phyloP scores from a whole-genome alignment of 2,329 filamentous ascomycete genomes.

The Endoconidiophora polonica region DNA sequence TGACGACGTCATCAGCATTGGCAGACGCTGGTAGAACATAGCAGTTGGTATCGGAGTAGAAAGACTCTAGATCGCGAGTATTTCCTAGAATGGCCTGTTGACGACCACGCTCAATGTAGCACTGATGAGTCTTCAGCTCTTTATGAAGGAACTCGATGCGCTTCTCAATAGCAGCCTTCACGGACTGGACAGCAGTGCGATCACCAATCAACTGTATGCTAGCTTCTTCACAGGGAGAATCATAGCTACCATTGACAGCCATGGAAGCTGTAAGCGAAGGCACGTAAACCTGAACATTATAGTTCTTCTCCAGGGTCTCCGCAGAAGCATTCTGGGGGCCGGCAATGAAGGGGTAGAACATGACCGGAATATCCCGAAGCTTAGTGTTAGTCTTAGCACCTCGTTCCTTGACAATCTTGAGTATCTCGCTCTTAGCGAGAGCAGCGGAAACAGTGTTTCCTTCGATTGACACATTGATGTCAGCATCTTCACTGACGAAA shows the following conservation, averaged over 20 bases:
- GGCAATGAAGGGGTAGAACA: slow-evolving; percentile 91
- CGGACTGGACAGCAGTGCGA: slow-evolving; percentile 62
- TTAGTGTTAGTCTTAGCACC: slow-evolving; percentile 67
- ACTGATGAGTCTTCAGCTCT: slow-evolving; percentile 60
- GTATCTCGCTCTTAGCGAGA: slow-evolving; percentile 67
- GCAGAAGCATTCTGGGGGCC: slow-evolving; percentile 56
- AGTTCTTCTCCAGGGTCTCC: slow-evolving; percentile 55
- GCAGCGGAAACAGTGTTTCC: slow-evolving; percentile 80
- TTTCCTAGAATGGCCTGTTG: slow-evolving; percentile 85
- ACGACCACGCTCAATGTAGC: slow-evolving; percentile 67
- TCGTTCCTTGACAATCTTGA: slow-evolving; percentile 75
- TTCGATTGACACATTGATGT: slow-evolving; percentile 75
- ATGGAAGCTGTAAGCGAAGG: slow-evolving; percentile 38
- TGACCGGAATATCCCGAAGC: slow-evolving; percentile 68
- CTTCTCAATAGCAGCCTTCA: slow-evolving; percentile 64
- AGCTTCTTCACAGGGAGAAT: slow-evolving; percentile 28
- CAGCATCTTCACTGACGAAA: slow-evolving; percentile 46
- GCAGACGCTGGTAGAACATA: slow-evolving; percentile 64
- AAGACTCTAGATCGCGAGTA: slow-evolving; percentile 66
- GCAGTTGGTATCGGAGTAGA: slow-evolving; percentile 82
- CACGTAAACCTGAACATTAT: slow-evolving; percentile 65
- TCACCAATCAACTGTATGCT: slow-evolving; percentile 81
- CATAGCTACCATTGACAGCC: slow-evolving; percentile 26
- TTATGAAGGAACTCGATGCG: slow-evolving; percentile 59
- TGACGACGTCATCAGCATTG: slow-evolving; percentile 67